A percentile compares a stretch with the other conserved stretches of the same genome.
Conservation (phyloP, 768 basidiomycete genomes). For the Rhodotorula kratochvilovae region DNA sequence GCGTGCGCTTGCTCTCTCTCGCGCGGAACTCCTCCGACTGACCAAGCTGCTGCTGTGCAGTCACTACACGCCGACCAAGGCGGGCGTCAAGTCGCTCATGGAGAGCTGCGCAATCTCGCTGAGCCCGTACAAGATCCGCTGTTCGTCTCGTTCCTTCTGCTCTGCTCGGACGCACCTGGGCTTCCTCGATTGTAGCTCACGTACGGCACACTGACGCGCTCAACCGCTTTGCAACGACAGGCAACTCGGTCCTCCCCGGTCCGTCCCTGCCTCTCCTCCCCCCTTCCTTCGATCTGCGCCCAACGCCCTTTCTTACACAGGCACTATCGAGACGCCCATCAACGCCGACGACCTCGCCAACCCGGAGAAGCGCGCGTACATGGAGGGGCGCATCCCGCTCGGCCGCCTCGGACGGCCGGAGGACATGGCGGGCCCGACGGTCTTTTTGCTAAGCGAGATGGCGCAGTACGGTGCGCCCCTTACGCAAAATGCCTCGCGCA, state of each 20-base stretch:
- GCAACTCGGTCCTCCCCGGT: slow-evolving; percentile 64
- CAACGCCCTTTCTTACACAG: slow-evolving; percentile 42
- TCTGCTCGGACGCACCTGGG: background rate
- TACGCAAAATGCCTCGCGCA: background rate
- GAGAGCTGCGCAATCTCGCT: slow-evolving; percentile 72
- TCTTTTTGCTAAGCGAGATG: slow-evolving; percentile 68
- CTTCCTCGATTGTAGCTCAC: too few relatives aligned
- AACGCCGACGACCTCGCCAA: slow-evolving; percentile 70
- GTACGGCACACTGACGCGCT: too few relatives aligned
- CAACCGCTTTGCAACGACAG: too few relatives aligned
- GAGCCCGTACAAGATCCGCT: slow-evolving; percentile 70
- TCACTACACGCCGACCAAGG: slow-evolving; percentile 76
- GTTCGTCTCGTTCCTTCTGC: slow-evolving; percentile 4
- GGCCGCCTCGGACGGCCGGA: slow-evolving; percentile 66
- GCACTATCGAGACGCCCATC: slow-evolving; percentile 71
- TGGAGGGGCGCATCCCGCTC: slow-evolving; percentile 62
- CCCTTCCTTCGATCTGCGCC: background rate
- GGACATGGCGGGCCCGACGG: slow-evolving; percentile 68
- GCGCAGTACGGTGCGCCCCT: slow-evolving; percentile 55
- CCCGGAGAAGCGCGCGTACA: slow-evolving; percentile 58
- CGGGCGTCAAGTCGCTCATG: slow-evolving; percentile 55
- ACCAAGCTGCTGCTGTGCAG: slow-evolving; percentile 43
- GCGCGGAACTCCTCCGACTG: too few relatives aligned
- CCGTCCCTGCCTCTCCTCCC: background rate
- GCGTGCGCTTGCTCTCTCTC: slow-evolving; percentile 49